These are phyloP conservation scores for Achlya hypogyna DNA, from an alignment of 352 stramenopile species.

Conservation along the genomic window DNA sequence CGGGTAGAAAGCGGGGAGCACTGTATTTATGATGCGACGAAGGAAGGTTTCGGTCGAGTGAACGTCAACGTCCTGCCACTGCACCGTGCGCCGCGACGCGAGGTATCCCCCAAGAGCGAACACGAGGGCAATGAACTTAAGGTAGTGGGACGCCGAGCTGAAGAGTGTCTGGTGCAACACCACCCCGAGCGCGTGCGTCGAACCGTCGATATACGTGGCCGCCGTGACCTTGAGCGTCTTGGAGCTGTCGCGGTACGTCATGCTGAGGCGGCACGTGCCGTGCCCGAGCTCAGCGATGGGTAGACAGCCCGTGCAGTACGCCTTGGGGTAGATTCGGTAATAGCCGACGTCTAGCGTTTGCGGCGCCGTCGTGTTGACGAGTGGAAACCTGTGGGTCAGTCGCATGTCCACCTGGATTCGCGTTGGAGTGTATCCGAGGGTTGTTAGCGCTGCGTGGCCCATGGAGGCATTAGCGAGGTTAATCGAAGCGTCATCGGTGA, in stretches of 20 bases:
- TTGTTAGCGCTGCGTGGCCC: neutral
- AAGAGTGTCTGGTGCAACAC: neutral
- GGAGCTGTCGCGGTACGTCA: neutral
- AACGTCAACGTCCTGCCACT: constrained; percentile 1
- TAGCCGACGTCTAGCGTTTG: neutral
- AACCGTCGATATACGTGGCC: neutral
- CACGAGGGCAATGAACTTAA: constrained; percentile 14
- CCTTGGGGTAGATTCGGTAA: constrained; percentile 7
- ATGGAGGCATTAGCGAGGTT: neutral
- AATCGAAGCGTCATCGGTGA: neutral
- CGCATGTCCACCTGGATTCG: neutral
- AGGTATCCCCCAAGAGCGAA: constrained; percentile 11
- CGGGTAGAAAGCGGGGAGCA: constrained; percentile 5
- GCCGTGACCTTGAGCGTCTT: neutral
- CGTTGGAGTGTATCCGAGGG: neutral
- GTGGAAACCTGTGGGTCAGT: neutral
- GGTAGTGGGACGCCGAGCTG: neutral
- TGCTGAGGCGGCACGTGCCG: neutral
- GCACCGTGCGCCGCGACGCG: constrained; percentile 4
- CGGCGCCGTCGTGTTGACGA: neutral
- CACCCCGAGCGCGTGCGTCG: neutral
- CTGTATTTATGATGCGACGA: neutral
- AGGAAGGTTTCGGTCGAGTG: neutral
- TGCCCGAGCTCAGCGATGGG: neutral
- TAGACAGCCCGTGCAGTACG: constrained; percentile 11